Evolutionary conservation across 108 stramenopile species (phyloP).

Genomic region (Seminavis robusta): DNA sequence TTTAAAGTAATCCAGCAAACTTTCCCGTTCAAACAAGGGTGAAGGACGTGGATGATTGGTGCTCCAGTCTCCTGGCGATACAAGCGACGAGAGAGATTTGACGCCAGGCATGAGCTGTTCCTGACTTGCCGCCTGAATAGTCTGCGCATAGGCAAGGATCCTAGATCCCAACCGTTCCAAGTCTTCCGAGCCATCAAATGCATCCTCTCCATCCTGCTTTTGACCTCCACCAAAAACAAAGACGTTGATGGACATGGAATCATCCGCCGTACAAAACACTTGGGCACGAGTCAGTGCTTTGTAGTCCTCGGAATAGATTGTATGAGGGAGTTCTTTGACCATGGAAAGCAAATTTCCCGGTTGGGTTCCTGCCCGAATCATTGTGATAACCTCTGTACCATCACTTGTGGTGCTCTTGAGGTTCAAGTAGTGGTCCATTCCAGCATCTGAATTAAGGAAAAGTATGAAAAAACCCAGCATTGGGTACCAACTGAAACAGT

Average conservation of each 20-base stretch:
- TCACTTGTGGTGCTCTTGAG: too few relatives aligned
- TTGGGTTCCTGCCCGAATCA: constrained; percentile 82
- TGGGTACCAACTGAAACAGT: too few relatives aligned
- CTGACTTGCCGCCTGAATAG: too few relatives aligned
- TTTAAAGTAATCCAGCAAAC: constrained; percentile 69
- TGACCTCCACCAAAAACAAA: constrained; percentile 80
- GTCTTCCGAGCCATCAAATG: too few relatives aligned
- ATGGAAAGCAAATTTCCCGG: constrained; percentile 74
- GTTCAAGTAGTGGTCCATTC: constrained; percentile 77
- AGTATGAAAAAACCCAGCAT: constrained; percentile 25
- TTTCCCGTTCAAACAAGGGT: constrained; percentile 41
- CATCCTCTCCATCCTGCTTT: constrained; percentile 2
- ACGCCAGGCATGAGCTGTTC: constrained; percentile 20
- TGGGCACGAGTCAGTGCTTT: constrained; percentile 72
- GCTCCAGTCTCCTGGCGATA: constrained; percentile 42
- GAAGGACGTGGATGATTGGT: constrained; percentile 47
- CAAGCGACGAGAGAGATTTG: too few relatives aligned
- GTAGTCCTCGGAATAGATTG: constrained; percentile 38
- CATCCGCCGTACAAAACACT: constrained; percentile 86
- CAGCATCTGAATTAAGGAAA: too few relatives aligned
- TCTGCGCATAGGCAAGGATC: too few relatives aligned
- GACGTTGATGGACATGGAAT: constrained; percentile 85
- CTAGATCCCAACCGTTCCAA: too few relatives aligned
- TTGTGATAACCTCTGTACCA: constrained; percentile 71
- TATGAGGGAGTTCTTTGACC: constrained; percentile 73